A percentile compares a stretch with the other conserved stretches of the same genome.
These are phyloP conservation scores for Tylopilus plumbeoviolaceoides DNA, from an alignment of 768 basidiomycete species.

Conservation along the genomic window DNA sequence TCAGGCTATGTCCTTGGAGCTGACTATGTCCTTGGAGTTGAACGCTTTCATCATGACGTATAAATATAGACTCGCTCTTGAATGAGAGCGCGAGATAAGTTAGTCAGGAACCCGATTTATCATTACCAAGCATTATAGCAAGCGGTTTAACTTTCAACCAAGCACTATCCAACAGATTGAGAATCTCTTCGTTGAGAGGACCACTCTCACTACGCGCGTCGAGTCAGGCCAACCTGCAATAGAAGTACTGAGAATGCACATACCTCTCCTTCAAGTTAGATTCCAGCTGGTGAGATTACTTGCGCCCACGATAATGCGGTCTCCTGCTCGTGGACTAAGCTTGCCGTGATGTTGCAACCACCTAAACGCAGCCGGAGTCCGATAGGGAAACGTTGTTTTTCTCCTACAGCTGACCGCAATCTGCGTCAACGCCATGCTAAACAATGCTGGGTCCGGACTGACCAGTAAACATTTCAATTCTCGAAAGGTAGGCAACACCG, in stretches of 20 bases:
- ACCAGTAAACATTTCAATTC: constrained; percentile 11
- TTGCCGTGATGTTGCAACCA: constrained; percentile 23
- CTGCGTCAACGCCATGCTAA: not conserved
- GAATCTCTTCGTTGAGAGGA: constrained; percentile 7
- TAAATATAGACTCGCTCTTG: not conserved
- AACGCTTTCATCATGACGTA: not conserved
- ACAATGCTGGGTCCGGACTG: not conserved
- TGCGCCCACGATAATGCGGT: constrained; percentile 36
- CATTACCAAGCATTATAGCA: not conserved
- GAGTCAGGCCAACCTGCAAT: not conserved
- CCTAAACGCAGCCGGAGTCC: constrained; percentile 18
- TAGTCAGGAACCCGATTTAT: not conserved
- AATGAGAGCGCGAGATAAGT: not conserved
- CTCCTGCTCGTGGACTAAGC: constrained; percentile 12
- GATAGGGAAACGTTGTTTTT: constrained; percentile 7
- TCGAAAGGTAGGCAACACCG: constrained; percentile 10
- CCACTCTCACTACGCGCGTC: not conserved
- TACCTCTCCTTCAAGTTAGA: constrained; percentile 15
- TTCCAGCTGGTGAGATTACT: constrained; percentile 33
- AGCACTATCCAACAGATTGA: not conserved
- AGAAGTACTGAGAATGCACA: not conserved
- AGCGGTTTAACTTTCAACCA: constrained; percentile 6
- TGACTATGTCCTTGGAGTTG: not conserved
- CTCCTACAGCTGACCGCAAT: not conserved
- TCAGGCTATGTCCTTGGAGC: too few relatives aligned